Evolutionary conservation across 83 land plant species (phyloP).

Genomic region (Diphasiastrum complanatum): DNA sequence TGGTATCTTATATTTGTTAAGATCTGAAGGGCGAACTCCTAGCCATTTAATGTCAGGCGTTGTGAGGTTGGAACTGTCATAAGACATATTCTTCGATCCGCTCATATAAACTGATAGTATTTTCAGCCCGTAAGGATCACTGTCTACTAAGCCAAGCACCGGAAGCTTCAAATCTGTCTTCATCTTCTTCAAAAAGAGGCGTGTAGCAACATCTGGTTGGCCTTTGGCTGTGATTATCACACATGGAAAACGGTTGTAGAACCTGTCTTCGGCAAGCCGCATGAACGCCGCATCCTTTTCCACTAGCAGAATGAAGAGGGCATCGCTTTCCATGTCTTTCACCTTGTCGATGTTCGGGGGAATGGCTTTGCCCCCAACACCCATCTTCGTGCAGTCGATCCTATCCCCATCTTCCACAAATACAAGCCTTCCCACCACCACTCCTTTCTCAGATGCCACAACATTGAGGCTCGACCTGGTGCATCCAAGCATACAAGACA

Average conservation of each 20-base stretch:
- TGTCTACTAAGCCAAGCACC: slow-evolving; percentile 81
- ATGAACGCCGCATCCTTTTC: slow-evolving; percentile 95
- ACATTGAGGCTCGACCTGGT: slow-evolving; percentile 88
- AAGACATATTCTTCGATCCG: slow-evolving; percentile 95
- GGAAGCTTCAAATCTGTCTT: slow-evolving; percentile 82
- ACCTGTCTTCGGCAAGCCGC: slow-evolving; percentile 84
- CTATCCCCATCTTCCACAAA: slow-evolving; percentile 76
- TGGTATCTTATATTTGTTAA: slow-evolving; percentile 84
- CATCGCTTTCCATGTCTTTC: slow-evolving; percentile 69
- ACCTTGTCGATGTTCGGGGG: slow-evolving; percentile 93
- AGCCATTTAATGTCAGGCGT: slow-evolving; percentile 95
- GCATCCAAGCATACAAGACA: slow-evolving; percentile 94
- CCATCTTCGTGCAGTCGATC: slow-evolving; percentile 95
- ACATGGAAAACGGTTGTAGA: slow-evolving; percentile 87
- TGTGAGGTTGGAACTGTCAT: slow-evolving; percentile 82
- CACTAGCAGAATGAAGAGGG: slow-evolving; percentile 75
- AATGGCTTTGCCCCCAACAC: slow-evolving; percentile 92
- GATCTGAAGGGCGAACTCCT: slow-evolving; percentile 79
- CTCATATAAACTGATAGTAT: slow-evolving; percentile 89
- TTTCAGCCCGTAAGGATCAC: slow-evolving; percentile 90
- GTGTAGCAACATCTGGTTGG: slow-evolving; percentile 90
- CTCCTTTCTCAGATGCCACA: slow-evolving; percentile 94
- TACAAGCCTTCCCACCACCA: slow-evolving; percentile 77
- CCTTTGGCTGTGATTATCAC: slow-evolving; percentile 89
- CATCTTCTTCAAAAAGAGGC: slow-evolving; percentile 81